Conservation (phyloP, 495 filamentous ascomycete species). For the Aeminium ludgeri region DNA sequence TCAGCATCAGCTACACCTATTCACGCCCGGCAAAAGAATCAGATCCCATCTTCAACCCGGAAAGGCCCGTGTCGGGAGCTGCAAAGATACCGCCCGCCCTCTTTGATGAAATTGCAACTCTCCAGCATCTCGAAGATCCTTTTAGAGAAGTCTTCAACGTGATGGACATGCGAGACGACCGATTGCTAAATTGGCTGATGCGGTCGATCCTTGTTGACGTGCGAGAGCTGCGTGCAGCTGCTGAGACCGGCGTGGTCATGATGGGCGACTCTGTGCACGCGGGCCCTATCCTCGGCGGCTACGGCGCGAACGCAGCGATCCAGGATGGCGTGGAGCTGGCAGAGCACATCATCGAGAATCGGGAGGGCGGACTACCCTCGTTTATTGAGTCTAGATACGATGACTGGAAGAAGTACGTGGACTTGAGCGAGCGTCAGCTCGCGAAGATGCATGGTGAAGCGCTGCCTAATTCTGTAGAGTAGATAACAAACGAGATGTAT, state of each 20-base stretch:
- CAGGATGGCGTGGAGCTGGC: slow-evolving; percentile 26
- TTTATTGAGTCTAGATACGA: slow-evolving; percentile 20
- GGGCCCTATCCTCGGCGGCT: slow-evolving; percentile 27
- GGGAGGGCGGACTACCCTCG: slow-evolving; percentile 1
- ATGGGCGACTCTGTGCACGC: slow-evolving; percentile 28
- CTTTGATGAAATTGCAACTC: slow-evolving; percentile 20
- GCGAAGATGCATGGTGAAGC: slow-evolving; percentile 11
- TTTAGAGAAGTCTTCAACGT: slow-evolving; percentile 24
- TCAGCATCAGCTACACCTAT: slow-evolving; percentile 24
- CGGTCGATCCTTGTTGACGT: slow-evolving; percentile 15
- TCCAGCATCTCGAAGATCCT: slow-evolving; percentile 15
- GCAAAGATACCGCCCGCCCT: slow-evolving; percentile 22
- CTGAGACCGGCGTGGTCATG: slow-evolving; percentile 19
- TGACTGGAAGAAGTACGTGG: slow-evolving; percentile 20
- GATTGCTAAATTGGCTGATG: slow-evolving; percentile 31
- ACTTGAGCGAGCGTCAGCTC: slow-evolving; percentile 15
- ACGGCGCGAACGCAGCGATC: slow-evolving; percentile 28
- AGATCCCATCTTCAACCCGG: slow-evolving; percentile 24
- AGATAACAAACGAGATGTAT: too few species aligned
- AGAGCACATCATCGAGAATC: slow-evolving; percentile 16
- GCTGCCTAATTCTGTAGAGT: background rate
- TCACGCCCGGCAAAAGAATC: slow-evolving; percentile 21
- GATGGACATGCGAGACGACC: slow-evolving; percentile 19
- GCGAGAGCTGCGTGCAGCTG: slow-evolving; percentile 16
- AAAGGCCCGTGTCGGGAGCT: slow-evolving; percentile 19